Evolutionary conservation across 2,329 filamentous ascomycete genomes (phyloP).

Genomic region (Chalara sp.): DNA sequence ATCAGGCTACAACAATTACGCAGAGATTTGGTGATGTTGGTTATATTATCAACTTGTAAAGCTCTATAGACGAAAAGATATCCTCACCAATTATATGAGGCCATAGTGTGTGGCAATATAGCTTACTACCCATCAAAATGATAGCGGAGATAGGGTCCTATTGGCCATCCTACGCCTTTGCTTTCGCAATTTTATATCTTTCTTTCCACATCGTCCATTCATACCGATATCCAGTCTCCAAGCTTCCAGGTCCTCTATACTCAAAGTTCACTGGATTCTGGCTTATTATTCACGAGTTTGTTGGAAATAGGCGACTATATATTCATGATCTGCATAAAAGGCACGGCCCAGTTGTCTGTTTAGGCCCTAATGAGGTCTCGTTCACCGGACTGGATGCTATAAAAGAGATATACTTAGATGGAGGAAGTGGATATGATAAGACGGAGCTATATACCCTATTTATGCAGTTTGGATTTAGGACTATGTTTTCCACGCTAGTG

Average conservation of each 20-base stretch:
- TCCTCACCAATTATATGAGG: too few relatives aligned
- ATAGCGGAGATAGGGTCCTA: too few relatives aligned
- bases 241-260: constrained; percentile 20
- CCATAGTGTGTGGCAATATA: too few relatives aligned
- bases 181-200: too few relatives aligned
- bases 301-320: constrained; percentile 44
- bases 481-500: constrained; percentile 31
- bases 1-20: too few relatives aligned
- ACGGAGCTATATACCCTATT: constrained; percentile 59
- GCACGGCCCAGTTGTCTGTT: constrained; percentile 51
- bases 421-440: constrained; percentile 59
- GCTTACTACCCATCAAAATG: too few relatives aligned
- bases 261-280: constrained; percentile 14
- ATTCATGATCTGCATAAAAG: constrained; percentile 46
- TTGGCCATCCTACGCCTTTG: too few relatives aligned
- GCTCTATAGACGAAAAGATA: too few relatives aligned
- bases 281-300: constrained; percentile 40
- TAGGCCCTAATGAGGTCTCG: constrained; percentile 52
- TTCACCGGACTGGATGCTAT: constrained; percentile 49
- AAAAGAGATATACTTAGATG: constrained; percentile 56
- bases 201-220: too few relatives aligned
- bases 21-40: too few relatives aligned
- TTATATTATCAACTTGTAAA: too few relatives aligned
- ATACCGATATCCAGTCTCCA: constrained; percentile 12
- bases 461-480: constrained; percentile 37